phyloP scores from a whole-genome alignment of 352 stramenopile species.

The Phytophthora lateralis region DNA sequence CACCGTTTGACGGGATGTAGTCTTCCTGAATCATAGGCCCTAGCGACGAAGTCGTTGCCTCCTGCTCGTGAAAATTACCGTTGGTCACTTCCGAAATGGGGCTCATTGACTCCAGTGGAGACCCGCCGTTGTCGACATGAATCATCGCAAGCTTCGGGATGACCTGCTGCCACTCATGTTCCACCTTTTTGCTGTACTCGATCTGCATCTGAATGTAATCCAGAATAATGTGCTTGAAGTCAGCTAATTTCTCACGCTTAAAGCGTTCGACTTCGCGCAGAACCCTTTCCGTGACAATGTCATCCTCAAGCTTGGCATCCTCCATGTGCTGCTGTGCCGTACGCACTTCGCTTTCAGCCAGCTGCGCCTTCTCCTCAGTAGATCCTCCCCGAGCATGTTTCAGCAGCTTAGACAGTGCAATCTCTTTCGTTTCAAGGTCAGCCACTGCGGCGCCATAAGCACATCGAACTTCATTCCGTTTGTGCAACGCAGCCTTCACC shows the following conservation, averaged over 20 bases:
- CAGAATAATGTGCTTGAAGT: conserved; percentile 96
- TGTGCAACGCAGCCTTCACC: conserved; percentile 93
- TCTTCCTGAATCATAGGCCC: conserved; percentile 69
- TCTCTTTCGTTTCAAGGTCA: conserved; percentile 88
- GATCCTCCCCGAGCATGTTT: conserved; percentile 57
- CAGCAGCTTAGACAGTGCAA: conserved; percentile 59
- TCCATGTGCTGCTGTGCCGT: conserved; percentile 88
- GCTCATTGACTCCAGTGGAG: conserved; percentile 43
- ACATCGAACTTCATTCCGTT: conserved; percentile 92
- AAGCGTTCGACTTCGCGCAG: conserved; percentile 98
- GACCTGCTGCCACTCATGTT: conserved; percentile 81
- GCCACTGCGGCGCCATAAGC: conserved; percentile 87
- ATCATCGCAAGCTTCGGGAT: conserved; percentile 80
- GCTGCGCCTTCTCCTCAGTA: conserved; percentile 87
- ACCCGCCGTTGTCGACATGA: conserved; percentile 54
- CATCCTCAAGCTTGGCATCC: conserved; percentile 92
- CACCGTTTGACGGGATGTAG: conserved; percentile 70
- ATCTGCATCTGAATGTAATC: conserved; percentile 98
- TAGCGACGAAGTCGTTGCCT: conserved; percentile 17
- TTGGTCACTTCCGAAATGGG: conserved; percentile 38
- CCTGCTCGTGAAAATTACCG: conserved; percentile 19
- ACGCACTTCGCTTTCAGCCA: conserved; percentile 79
- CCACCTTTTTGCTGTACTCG: conserved; percentile 95
- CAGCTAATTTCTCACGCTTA: conserved; percentile 93
- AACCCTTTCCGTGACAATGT: conserved; percentile 93